Base-by-base conservation (phyloP, 2,329 filamentous ascomycete genomes). In the Penicillium sp. region DNA sequence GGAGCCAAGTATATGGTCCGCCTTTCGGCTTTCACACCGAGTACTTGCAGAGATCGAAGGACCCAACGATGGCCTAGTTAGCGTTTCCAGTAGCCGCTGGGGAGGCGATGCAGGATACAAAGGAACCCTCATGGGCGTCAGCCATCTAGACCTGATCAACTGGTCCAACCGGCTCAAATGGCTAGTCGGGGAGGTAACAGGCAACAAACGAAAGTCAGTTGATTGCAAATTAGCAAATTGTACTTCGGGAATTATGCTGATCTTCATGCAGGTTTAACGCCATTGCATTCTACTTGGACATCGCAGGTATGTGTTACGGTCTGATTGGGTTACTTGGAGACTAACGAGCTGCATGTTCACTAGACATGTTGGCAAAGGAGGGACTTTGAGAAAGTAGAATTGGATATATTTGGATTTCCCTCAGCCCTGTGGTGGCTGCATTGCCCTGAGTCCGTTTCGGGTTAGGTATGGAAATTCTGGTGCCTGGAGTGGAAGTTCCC, bases 331-430 rank as follows among this genome's bases (percentile, higher is more conserved):
- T 18, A 32, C 16, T 52, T 10, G 35, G 35, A 46, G 22, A 40
- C 48, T 59, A 22, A 50, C 29, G 26, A 29, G 24, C 7, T 38
- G 1, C 14, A 34, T 50, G 34, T 13, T 31, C 35, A 50, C 31
- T 59, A 70, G 75, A 89, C 66, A 90, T 89, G 87, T 74, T 90
- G 48, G 85, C 88, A 2, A 87, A 86, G 64, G 86, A 90, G 67
- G 85, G 83, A 2, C 63, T 78, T 16, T 78, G 61, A 74, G 11
- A 43, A 31, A 22, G 4, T 11, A 13, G 20, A 5, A 3, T 18
- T 11, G 59, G 61, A 52, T 65, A 58, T 56, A 60, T 63, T 31
- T 56, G 40, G 42, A 37, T 20, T 37, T 16, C 22, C 26, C 20
- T 46, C 42, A 46, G 48, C 53, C 48, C n/a, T 52, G 46, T 31